These are phyloP conservation scores for Colletotrichum sp. DNA, from an alignment of 2,329 filamentous ascomycete genomes.

Conservation along the genomic window DNA sequence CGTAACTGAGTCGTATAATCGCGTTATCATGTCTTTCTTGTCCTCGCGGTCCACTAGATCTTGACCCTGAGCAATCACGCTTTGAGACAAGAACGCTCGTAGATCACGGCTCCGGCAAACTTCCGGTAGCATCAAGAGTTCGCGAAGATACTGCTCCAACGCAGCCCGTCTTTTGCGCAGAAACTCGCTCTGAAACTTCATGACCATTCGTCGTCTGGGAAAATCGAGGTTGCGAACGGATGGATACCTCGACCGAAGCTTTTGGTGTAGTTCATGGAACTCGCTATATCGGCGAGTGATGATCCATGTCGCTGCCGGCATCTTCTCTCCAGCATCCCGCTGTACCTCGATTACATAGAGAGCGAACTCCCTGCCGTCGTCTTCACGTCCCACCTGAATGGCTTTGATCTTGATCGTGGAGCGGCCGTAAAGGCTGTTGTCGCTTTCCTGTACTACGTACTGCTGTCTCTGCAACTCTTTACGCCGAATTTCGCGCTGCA, in stretches of 20 bases:
- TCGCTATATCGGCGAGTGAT: conserved; percentile 95
- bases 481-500: conserved; percentile 88
- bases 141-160: conserved; percentile 83
- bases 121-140: conserved; percentile 84
- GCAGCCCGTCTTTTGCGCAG: conserved; percentile 85
- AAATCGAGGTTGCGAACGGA: conserved; percentile 92
- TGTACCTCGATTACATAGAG: conserved; percentile 93
- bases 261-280: conserved; percentile 94
- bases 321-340: conserved; percentile 88
- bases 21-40: conserved; percentile 87
- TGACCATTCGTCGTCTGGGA: conserved; percentile 86
- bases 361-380: conserved; percentile 92
- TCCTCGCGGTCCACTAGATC: conserved; percentile 63
- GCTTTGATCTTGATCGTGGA: conserved; percentile 90
- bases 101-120: conserved; percentile 94
- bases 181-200: conserved; percentile 97
- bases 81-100: conserved; percentile 89
- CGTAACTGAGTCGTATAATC: conserved; percentile 94
- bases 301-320: conserved; percentile 94
- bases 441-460: conserved; percentile 96
- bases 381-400: conserved; percentile 89
- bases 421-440: conserved; percentile 94
- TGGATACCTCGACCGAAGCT: conserved; percentile 81
- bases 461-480: conserved; percentile 97
- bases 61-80: conserved; percentile 72